Conservation (phyloP, 495 filamentous ascomycete species). For the Monascus purpureus region DNA sequence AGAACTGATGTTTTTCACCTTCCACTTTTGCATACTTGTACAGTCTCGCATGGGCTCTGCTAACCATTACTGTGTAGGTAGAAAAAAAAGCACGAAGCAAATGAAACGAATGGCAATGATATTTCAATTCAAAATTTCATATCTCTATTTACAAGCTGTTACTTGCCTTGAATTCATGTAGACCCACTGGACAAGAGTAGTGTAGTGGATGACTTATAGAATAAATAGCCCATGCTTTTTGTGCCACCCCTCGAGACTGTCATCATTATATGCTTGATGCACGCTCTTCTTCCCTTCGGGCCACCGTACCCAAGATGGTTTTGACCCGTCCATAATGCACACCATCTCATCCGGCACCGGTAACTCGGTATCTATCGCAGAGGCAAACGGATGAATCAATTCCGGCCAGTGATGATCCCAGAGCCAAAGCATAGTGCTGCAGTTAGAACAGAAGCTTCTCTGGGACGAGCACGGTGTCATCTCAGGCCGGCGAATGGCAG, state of each 20-base stretch:
- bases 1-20: conserved; percentile 58
- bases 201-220: too few relatives aligned
- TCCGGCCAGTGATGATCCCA: conserved; percentile 39
- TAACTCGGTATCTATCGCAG: conserved; percentile 41
- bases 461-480: conserved; percentile 31
- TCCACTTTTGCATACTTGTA: too few relatives aligned
- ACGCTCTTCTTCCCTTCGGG: conserved; percentile 36
- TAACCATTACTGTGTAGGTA: too few relatives aligned
- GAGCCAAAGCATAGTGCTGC: conserved; percentile 36
- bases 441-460: conserved; percentile 40
- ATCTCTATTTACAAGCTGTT: too few relatives aligned
- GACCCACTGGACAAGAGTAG: too few relatives aligned
- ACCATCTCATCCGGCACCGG: conserved; percentile 39
- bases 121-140: too few relatives aligned
- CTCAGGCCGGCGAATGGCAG: too few relatives aligned
- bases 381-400: conserved; percentile 42
- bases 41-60: too few relatives aligned
- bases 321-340: conserved; percentile 33
- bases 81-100: too few relatives aligned
- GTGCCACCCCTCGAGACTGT: conserved; percentile 41
- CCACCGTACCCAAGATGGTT: conserved; percentile 37
- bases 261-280: conserved; percentile 23
- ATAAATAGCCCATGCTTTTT: conserved; percentile 28
- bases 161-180: too few relatives aligned
- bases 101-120: too few relatives aligned